Conservation (phyloP, 2,329 filamentous ascomycete species). For the Colletotrichum costaricense region DNA sequence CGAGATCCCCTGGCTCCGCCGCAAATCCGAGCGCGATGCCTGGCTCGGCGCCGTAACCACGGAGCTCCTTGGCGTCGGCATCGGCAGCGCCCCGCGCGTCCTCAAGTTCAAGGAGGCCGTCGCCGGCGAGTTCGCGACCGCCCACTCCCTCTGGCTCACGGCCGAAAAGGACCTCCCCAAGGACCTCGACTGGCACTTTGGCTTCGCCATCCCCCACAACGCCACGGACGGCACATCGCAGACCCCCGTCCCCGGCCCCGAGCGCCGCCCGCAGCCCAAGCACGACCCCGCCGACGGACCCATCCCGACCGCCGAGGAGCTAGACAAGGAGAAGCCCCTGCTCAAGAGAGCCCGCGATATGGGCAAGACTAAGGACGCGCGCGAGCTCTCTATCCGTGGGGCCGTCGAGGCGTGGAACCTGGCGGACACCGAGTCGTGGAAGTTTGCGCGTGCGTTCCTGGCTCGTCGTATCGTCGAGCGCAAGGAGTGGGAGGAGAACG, state of each 20-base stretch:
- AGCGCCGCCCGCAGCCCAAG: constrained; percentile 63
- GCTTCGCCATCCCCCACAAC: constrained; percentile 79
- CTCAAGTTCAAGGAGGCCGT: constrained; percentile 85
- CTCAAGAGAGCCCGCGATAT: constrained; percentile 60
- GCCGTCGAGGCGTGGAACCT: constrained; percentile 76
- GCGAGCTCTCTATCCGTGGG: constrained; percentile 59
- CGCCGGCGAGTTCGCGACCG: constrained; percentile 72
- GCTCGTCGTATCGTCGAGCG: constrained; percentile 73
- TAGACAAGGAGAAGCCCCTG: constrained; percentile 65
- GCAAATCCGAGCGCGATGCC: constrained; percentile 77
- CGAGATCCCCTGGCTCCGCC: constrained; percentile 73
- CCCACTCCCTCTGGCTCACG: constrained; percentile 82
- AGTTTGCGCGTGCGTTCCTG: constrained; percentile 76
- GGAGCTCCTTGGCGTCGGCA: constrained; percentile 71
- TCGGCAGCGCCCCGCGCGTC: constrained; percentile 73
- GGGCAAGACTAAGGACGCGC: constrained; percentile 52
- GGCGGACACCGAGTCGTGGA: constrained; percentile 82
- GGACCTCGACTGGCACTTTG: constrained; percentile 91
- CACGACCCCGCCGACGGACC: constrained; percentile 61
- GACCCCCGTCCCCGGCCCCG: constrained; percentile 68
- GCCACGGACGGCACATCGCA: constrained; percentile 64
- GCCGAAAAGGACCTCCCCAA: constrained; percentile 72
- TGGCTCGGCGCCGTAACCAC: constrained; percentile 82
- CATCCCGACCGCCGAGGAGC: constrained; percentile 62
- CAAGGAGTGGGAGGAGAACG: constrained; percentile 76